Conservation (phyloP, 768 basidiomycete genomes). For the Agrocybe chaxingu region DNA sequence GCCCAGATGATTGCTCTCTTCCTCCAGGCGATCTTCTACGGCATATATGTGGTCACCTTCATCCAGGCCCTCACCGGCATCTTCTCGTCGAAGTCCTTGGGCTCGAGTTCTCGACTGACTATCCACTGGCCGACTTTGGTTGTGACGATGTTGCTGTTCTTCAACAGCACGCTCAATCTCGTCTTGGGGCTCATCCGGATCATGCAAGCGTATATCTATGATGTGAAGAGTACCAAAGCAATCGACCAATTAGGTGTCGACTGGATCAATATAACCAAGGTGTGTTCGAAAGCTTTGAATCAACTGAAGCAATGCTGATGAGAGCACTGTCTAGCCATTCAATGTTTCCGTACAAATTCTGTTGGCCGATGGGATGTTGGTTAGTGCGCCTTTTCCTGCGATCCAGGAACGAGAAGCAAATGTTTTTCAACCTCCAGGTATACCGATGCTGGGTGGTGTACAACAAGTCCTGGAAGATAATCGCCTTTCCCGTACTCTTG, state of each 20-base stretch:
- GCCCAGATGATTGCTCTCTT: conserved; percentile 14
- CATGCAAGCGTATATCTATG: conserved; percentile 7
- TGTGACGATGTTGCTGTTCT: conserved; percentile 7
- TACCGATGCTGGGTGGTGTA: conserved; percentile 19
- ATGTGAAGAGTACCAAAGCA: not conserved
- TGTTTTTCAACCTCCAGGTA: conserved; percentile 2
- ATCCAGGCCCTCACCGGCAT: conserved; percentile 3
- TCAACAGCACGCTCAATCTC: conserved; percentile 10
- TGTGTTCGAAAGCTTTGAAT: not conserved
- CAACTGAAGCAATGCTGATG: not conserved
- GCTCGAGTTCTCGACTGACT: conserved; percentile 1
- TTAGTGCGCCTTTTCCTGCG: not conserved
- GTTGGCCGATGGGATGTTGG: conserved; percentile 1
- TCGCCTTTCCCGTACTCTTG: conserved; percentile 9
- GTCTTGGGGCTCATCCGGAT: conserved; percentile 12
- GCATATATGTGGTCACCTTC: conserved; percentile 18
- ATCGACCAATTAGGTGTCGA: not conserved
- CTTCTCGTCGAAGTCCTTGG: conserved; percentile 5
- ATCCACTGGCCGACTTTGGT: conserved; percentile 10
- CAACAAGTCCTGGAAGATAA: conserved; percentile 4
- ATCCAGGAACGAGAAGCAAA: too few relatives aligned
- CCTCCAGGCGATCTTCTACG: conserved; percentile 16
- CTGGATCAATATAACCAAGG: conserved; percentile 13
- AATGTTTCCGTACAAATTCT: conserved; percentile 1
- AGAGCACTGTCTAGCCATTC: not conserved